Percentiles rank a stretch among this genome's conserved stretches.
Evolutionary conservation across 2,329 filamentous ascomycete species (phyloP).

Genomic region (Aureobasidium namibiae): DNA sequence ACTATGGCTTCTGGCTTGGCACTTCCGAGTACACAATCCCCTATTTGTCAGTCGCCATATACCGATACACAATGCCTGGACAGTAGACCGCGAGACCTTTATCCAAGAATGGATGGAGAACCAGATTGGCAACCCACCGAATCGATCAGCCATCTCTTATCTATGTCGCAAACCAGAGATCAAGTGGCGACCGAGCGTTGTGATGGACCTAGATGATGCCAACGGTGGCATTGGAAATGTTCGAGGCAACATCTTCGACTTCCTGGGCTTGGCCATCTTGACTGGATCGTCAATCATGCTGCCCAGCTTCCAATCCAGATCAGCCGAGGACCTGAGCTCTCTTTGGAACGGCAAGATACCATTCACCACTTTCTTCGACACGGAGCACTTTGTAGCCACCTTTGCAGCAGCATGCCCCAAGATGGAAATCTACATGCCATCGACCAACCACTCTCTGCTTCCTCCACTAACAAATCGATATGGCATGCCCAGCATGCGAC

Average conservation of each 20-base stretch:
- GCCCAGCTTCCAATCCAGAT: slow-evolving; percentile 16
- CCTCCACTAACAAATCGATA: slow-evolving; percentile 19
- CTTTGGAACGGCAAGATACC: slow-evolving; percentile 19
- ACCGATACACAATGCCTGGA: not conserved
- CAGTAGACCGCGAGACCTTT: slow-evolving; percentile 16
- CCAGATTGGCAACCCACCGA: slow-evolving; percentile 19
- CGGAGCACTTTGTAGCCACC: slow-evolving; percentile 20
- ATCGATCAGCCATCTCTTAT: slow-evolving; percentile 19
- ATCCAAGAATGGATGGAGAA: slow-evolving; percentile 21
- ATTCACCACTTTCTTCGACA: slow-evolving; percentile 24
- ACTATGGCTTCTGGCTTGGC: slow-evolving; percentile 1
- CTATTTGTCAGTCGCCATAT: not conserved
- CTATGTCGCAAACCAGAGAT: slow-evolving; percentile 28
- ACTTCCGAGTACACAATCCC: slow-evolving; percentile 1
- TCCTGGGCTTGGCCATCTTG: slow-evolving; percentile 40
- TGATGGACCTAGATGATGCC: slow-evolving; percentile 37
- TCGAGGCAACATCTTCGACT: slow-evolving; percentile 39
- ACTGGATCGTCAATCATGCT: slow-evolving; percentile 34
- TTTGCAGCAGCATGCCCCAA: slow-evolving; percentile 21
- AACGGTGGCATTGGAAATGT: slow-evolving; percentile 38
- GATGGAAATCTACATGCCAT: slow-evolving; percentile 20
- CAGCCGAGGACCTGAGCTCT: slow-evolving; percentile 16
- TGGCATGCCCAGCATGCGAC: slow-evolving; percentile 18
- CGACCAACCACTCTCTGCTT: slow-evolving; percentile 13
- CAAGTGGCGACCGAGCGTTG: slow-evolving; percentile 33